Percentiles rank a stretch among this genome's conserved stretches.
Evolutionary conservation across 2,329 filamentous ascomycete genomes (phyloP).

Genomic region (Phyllosticta citribraziliensis): DNA sequence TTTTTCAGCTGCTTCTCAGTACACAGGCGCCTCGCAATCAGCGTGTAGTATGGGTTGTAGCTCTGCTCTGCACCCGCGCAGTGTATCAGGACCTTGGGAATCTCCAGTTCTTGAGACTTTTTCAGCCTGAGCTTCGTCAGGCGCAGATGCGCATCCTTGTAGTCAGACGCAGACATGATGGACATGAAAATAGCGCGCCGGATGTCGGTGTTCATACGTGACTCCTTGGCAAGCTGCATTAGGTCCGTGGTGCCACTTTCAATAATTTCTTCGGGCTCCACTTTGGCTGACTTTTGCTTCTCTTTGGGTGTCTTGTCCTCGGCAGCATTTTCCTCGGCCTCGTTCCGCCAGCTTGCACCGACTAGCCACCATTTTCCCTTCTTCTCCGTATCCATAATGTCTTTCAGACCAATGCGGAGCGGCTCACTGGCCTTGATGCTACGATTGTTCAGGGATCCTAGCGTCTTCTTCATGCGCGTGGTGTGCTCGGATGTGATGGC

Average conservation of each 20-base stretch:
- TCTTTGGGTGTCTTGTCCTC: constrained; percentile 28
- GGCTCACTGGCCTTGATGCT: constrained; percentile 68
- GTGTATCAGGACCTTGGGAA: constrained; percentile 78
- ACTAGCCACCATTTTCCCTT: constrained; percentile 98
- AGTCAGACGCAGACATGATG: constrained; percentile 76
- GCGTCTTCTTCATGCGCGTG: constrained; percentile 76
- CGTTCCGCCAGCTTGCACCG: constrained; percentile 72
- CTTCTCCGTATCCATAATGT: constrained; percentile 74
- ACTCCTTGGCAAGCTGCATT: constrained; percentile 61
- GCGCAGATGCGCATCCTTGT: constrained; percentile 70
- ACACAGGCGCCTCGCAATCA: constrained; percentile 73
- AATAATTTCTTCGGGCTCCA: constrained; percentile 13
- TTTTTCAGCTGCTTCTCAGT: constrained; percentile 65
- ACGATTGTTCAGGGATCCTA: constrained; percentile 64
- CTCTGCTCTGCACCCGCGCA: constrained; percentile 72
- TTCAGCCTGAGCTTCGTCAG: constrained; percentile 77
- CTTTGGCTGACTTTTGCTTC: neutral
- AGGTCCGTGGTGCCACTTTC: constrained; percentile 49
- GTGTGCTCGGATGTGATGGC: constrained; percentile 71
- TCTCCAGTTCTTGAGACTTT: constrained; percentile 74
- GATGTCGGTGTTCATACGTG: constrained; percentile 79
- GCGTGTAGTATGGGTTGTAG: constrained; percentile 90
- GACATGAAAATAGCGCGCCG: constrained; percentile 88
- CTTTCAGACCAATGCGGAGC: constrained; percentile 67
- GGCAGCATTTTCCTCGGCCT: constrained; percentile 21